Evolutionary conservation across 768 basidiomycete genomes (phyloP).

Genomic region (Trametes gibbosa): DNA sequence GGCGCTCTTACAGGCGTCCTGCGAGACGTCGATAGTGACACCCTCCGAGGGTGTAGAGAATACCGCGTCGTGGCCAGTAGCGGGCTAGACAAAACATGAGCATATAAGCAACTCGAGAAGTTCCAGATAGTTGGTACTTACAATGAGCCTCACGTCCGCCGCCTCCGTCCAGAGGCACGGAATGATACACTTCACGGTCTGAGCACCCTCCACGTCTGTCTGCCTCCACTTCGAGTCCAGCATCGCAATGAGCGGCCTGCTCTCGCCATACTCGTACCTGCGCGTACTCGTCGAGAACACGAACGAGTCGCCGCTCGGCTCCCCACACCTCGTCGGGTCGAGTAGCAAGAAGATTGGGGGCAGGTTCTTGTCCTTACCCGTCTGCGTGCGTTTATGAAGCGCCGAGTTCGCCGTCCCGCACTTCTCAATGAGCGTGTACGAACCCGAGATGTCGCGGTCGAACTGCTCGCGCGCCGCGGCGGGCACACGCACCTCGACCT

Average conservation of each 20-base stretch:
- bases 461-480: constrained; percentile 44
- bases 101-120: background rate
- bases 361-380: constrained; percentile 42
- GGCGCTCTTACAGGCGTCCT: constrained; percentile 70
- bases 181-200: constrained; percentile 55
- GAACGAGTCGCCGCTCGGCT: constrained; percentile 73
- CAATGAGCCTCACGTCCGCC: constrained; percentile 50
- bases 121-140: constrained; percentile 29
- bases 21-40: constrained; percentile 49
- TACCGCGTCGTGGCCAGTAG: constrained; percentile 49
- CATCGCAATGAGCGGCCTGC: constrained; percentile 71
- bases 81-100: constrained; percentile 41
- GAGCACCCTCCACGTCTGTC: constrained; percentile 44
- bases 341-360: constrained; percentile 79
- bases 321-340: constrained; percentile 80
- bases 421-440: constrained; percentile 74
- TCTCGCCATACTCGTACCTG: constrained; percentile 79
- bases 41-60: constrained; percentile 62
- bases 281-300: constrained; percentile 80
- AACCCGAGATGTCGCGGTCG: constrained; percentile 81
- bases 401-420: constrained; percentile 88
- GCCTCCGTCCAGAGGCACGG: constrained; percentile 64
- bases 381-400: constrained; percentile 62
- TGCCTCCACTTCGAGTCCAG: constrained; percentile 81
- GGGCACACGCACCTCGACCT: constrained; percentile 61